These are phyloP conservation scores for Fagopyrum homotropicum DNA, from an alignment of 148 eudicot genomes.

Conservation along the genomic window DNA sequence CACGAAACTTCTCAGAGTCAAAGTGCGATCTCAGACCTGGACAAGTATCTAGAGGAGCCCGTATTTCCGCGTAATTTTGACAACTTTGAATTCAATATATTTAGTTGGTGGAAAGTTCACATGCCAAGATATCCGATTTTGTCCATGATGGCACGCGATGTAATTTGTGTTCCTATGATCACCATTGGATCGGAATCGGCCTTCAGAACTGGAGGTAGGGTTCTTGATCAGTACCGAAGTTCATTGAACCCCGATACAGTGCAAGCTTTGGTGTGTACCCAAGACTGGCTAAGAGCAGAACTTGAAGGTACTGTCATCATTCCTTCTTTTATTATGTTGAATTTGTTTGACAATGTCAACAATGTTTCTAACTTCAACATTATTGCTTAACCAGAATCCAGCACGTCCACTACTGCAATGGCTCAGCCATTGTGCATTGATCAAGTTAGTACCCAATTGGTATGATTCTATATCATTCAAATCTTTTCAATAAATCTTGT, in stretches of 20 bases:
- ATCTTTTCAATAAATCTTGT: neutral
- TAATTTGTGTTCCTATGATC: constrained; percentile 70
- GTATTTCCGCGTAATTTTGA: constrained; percentile 77
- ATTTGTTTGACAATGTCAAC: neutral
- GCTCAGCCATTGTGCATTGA: constrained; percentile 43
- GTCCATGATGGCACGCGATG: constrained; percentile 90
- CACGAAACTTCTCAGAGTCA: constrained; percentile 83
- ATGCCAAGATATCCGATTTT: constrained; percentile 88
- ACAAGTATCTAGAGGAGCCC: constrained; percentile 87
- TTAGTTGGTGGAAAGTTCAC: constrained; percentile 99
- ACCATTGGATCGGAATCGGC: constrained; percentile 63
- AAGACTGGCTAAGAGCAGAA: constrained; percentile 79
- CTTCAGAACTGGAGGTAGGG: constrained; percentile 55
- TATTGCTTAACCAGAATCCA: constrained; percentile 26
- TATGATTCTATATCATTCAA: constrained; percentile 18
- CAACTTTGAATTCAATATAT: constrained; percentile 64
- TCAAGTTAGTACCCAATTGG: constrained; percentile 33
- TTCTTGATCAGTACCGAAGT: constrained; percentile 61
- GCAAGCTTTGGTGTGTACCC: constrained; percentile 91
- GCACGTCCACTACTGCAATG: constrained; percentile 26
- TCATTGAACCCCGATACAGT: constrained; percentile 66
- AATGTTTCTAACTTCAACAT: neutral
- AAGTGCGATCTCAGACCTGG: constrained; percentile 63
- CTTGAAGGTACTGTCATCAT: constrained; percentile 36
- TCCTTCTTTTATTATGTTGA: neutral